Percentiles rank a stretch among this genome's conserved stretches.
These are phyloP conservation scores for Apiospora malaysiana DNA, from an alignment of 2,329 filamentous ascomycete genomes.

Conservation along the genomic window DNA sequence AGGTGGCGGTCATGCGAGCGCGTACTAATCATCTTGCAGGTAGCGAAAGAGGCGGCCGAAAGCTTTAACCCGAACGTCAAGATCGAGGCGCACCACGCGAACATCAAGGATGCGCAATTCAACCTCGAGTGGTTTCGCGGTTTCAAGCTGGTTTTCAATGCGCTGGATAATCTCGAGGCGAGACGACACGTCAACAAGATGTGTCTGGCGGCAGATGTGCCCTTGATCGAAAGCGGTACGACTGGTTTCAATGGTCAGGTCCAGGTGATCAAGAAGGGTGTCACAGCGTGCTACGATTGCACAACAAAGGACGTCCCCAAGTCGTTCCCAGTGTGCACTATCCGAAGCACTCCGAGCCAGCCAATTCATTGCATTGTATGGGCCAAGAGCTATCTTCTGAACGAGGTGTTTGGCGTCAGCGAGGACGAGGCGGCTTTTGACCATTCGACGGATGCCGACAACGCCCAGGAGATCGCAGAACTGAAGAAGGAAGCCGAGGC, in stretches of 20 bases:
- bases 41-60: slow-evolving; percentile 89
- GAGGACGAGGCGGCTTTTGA: slow-evolving; percentile 87
- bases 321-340: slow-evolving; percentile 94
- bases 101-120: slow-evolving; percentile 91
- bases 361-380: slow-evolving; percentile 99
- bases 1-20: slow-evolving; percentile 23
- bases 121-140: slow-evolving; percentile 84
- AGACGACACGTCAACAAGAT: slow-evolving; percentile 95
- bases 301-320: slow-evolving; percentile 88
- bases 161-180: slow-evolving; percentile 93
- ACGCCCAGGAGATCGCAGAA: slow-evolving; percentile 87
- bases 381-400: slow-evolving; percentile 95
- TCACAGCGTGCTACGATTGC: slow-evolving; percentile 97
- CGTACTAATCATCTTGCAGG: slow-evolving; percentile 54
- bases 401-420: slow-evolving; percentile 90
- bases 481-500: slow-evolving; percentile 83
- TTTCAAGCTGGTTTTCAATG: slow-evolving; percentile 93
- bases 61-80: slow-evolving; percentile 89
- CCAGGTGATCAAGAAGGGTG: slow-evolving; percentile 90
- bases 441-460: slow-evolving; percentile 79
- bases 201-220: slow-evolving; percentile 90
- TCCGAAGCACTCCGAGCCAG: slow-evolving; percentile 93
- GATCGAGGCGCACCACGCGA: slow-evolving; percentile 88
- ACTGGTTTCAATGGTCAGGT: slow-evolving; percentile 98
- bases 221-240: slow-evolving; percentile 93